Conservation (phyloP, 345 rosid genomes). For the Populus tremula region DNA sequence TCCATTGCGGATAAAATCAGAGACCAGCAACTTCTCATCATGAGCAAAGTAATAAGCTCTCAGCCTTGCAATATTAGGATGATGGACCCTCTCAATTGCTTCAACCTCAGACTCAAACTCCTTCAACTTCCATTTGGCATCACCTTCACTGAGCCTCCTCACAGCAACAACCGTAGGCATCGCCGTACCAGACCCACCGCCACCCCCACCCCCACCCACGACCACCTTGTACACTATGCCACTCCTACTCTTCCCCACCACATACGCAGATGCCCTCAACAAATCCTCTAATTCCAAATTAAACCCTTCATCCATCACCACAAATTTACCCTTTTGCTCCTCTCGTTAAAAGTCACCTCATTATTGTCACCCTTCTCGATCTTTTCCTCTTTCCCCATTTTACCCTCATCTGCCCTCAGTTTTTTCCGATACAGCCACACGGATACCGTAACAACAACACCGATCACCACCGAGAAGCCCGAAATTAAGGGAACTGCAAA, state of each 20-base stretch:
- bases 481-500: slow-evolving; percentile 56
- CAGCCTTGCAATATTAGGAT: slow-evolving; percentile 74
- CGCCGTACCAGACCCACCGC: slow-evolving; percentile 40
- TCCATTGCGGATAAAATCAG: slow-evolving; percentile 77
- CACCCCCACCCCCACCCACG: slow-evolving; percentile 43
- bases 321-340: slow-evolving; percentile 64
- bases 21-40: slow-evolving; percentile 79
- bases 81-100: slow-evolving; percentile 64
- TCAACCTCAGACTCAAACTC: slow-evolving; percentile 87
- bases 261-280: slow-evolving; percentile 92
- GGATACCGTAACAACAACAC: slow-evolving; percentile 54
- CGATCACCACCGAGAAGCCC: slow-evolving; percentile 58
- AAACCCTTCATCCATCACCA: slow-evolving; percentile 74
- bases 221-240: slow-evolving; percentile 91
- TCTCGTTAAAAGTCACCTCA: slow-evolving; percentile 21
- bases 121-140: slow-evolving; percentile 61
- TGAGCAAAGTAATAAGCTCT: slow-evolving; percentile 78
- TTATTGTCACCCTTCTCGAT: neutral
- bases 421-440: slow-evolving; percentile 62
- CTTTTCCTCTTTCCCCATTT: slow-evolving; percentile 35
- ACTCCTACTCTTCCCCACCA: slow-evolving; percentile 79
- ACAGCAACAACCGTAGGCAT: slow-evolving; percentile 67
- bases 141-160: slow-evolving; percentile 77
- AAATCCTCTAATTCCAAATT: slow-evolving; percentile 76
- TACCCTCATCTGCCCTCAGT: slow-evolving; percentile 23